Percentiles rank a stretch among this genome's conserved stretches.
Conservation (phyloP, 2,329 filamentous ascomycete species). For the Colletotrichum sp. region DNA sequence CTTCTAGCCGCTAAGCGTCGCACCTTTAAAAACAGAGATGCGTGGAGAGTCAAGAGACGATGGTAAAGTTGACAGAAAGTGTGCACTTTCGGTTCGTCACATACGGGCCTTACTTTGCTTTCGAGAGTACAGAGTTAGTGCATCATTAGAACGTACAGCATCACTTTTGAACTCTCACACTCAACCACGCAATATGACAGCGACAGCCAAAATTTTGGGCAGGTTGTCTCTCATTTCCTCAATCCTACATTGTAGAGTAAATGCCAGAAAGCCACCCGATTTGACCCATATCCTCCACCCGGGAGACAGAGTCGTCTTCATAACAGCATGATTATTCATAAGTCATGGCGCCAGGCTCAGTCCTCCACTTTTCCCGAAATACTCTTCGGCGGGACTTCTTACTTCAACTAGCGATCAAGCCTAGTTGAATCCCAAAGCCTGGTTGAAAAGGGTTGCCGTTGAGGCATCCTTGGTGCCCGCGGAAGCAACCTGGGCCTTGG, state of each 20-base stretch:
- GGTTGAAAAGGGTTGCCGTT: conserved; percentile 55
- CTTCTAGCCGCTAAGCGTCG: neutral
- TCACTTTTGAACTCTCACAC: neutral
- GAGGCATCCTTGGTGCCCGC: conserved; percentile 53
- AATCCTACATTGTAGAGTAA: neutral
- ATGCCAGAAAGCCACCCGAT: neutral
- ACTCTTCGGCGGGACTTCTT: neutral
- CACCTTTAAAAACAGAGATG: neutral
- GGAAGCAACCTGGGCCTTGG: conserved; percentile 53
- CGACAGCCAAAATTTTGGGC: neutral
- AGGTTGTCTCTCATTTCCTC: neutral
- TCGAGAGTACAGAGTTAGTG: neutral
- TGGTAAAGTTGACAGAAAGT: neutral
- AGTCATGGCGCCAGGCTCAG: neutral
- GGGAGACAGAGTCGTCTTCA: neutral
- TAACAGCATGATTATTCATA: neutral
- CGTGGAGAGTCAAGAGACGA: neutral
- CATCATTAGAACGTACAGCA: neutral
- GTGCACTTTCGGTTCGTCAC: neutral
- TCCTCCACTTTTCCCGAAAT: neutral
- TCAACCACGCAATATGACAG: neutral
- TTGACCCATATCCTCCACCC: neutral
- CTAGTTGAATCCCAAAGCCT: conserved; percentile 44
- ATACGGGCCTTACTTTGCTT: neutral
- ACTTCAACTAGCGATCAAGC: neutral